Evolutionary conservation across 2,329 filamentous ascomycete genomes (phyloP).

Genomic region (Fusarium kyushuense): DNA sequence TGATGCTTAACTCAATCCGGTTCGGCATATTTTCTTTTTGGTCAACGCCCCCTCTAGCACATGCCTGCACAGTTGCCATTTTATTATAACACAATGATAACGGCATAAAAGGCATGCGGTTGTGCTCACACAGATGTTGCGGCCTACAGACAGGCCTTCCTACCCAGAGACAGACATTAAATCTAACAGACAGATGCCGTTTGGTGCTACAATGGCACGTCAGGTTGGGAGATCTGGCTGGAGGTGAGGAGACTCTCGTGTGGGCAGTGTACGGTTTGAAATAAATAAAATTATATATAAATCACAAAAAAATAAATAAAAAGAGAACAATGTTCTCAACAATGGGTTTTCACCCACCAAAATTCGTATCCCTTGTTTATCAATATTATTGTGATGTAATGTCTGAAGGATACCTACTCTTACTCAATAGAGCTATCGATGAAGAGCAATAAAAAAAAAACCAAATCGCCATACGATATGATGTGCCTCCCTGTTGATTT

Average conservation of each 20-base stretch:
- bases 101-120: too few species aligned
- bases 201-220: constrained; percentile 4
- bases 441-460: constrained; percentile 26
- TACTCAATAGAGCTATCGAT: neutral
- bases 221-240: neutral
- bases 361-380: neutral
- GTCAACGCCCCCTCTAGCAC: neutral
- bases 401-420: constrained; percentile 5
- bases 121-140: too few species aligned
- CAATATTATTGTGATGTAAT: neutral
- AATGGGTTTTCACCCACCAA: constrained; percentile 27
- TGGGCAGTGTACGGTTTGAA: constrained; percentile 10
- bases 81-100: too few species aligned
- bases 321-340: constrained; percentile 25
- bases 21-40: neutral
- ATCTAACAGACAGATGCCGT: constrained; percentile 1
- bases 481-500: constrained; percentile 7
- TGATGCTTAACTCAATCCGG: neutral
- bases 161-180: neutral
- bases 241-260: constrained; percentile 10
- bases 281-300: constrained; percentile 20
- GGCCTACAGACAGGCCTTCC: constrained; percentile 10
- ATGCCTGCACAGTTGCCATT: constrained; percentile 1
- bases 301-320: constrained; percentile 33
- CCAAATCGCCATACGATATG: constrained; percentile 24